phyloP scores from a whole-genome alignment of 768 basidiomycete species.

The Kwoniella shandongensis region DNA sequence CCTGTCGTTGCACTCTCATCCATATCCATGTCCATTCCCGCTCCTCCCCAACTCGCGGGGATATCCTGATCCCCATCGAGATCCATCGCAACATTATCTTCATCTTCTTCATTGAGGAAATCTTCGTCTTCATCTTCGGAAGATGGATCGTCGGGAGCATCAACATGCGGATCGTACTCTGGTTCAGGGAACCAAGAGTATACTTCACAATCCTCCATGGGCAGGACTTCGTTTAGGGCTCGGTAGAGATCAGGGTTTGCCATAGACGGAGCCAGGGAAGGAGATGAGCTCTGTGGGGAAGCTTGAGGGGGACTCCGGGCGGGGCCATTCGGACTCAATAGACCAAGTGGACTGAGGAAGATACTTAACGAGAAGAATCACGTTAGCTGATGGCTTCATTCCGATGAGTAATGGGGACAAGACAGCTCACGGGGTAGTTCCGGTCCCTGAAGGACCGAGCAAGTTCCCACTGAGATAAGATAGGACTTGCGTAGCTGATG shows the following conservation, averaged over 20 bases:
- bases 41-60: constrained; percentile 34
- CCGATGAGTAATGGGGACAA: no score
- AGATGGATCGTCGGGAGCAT: constrained; percentile 49
- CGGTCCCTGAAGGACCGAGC: constrained; percentile 18
- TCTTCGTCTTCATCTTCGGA: constrained; percentile 62
- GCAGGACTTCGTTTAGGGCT: constrained; percentile 84
- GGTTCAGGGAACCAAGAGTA: constrained; percentile 91
- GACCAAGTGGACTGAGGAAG: constrained; percentile 14
- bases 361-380: background rate
- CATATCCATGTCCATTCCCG: constrained; percentile 44
- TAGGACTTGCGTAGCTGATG: constrained; percentile 36
- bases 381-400: no score
- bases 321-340: constrained; percentile 3
- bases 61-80: constrained; percentile 31
- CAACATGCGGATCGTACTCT: constrained; percentile 85
- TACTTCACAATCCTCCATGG: constrained; percentile 87
- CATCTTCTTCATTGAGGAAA: constrained; percentile 47
- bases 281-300: constrained; percentile 12
- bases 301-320: constrained; percentile 5
- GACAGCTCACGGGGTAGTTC: constrained; percentile 18
- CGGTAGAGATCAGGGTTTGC: constrained; percentile 87
- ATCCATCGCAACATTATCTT: constrained; percentile 23
- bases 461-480: constrained; percentile 32
- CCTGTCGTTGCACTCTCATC: constrained; percentile 20
- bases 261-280: constrained; percentile 29